phyloP scores from a whole-genome alignment of 352 stramenopile species.

The Globisporangium perplexum region DNA sequence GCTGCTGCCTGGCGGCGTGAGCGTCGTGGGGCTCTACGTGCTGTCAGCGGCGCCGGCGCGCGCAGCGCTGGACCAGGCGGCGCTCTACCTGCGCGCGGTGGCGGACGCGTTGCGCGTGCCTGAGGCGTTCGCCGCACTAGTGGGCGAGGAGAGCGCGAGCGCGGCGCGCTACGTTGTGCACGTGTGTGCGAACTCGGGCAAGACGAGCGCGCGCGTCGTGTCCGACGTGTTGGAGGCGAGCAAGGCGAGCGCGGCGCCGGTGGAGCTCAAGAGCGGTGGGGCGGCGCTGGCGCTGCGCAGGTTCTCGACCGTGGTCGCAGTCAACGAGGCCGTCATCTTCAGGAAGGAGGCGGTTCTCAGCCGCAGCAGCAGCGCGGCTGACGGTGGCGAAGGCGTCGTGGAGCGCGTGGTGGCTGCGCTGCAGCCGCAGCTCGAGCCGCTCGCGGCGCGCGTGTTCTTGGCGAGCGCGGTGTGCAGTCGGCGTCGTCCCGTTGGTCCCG shows the following conservation, averaged over 20 bases:
- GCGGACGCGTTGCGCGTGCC: conserved; percentile 25
- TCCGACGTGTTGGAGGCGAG: conserved; percentile 31
- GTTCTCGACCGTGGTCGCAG: conserved; percentile 34
- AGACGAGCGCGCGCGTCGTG: conserved; percentile 14
- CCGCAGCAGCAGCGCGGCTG: neutral
- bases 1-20: conserved; percentile 51
- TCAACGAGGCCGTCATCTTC: conserved; percentile 39
- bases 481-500: neutral
- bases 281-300: conserved; percentile 20
- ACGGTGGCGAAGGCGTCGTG: conserved; percentile 12
- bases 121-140: conserved; percentile 8
- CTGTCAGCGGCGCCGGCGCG: conserved; percentile 21
- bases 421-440: conserved; percentile 37
- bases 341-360: neutral
- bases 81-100: conserved; percentile 49
- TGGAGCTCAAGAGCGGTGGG: conserved; percentile 18
- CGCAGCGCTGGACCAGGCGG: conserved; percentile 26
- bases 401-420: conserved; percentile 39
- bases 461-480: conserved; percentile 27
- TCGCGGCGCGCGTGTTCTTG: conserved; percentile 32
- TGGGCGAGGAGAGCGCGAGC: conserved; percentile 1
- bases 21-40: conserved; percentile 53
- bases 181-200: conserved; percentile 20
- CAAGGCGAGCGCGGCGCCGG: conserved; percentile 19
- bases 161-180: conserved; percentile 35